Conservation (phyloP, 495 filamentous ascomycete genomes). For the Penicillium taxi region DNA sequence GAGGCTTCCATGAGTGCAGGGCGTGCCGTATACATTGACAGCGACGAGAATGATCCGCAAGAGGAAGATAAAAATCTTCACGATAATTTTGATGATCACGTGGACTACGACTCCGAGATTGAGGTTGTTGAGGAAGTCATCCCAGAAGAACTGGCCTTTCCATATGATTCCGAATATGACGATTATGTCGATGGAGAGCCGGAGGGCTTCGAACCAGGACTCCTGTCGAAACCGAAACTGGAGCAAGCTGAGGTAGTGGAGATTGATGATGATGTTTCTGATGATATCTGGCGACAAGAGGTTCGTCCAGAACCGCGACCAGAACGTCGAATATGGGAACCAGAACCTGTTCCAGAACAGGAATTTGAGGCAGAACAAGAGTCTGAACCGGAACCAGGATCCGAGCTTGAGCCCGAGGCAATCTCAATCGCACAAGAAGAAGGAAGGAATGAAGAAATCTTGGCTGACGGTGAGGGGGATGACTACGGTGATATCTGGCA, state of each 20-base stretch:
- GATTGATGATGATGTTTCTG: conserved; percentile 12
- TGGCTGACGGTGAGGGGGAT: conserved; percentile 17
- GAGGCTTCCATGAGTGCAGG: conserved; percentile 35
- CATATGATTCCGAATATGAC: conserved; percentile 7
- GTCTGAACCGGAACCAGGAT: not conserved
- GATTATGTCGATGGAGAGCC: conserved; percentile 3
- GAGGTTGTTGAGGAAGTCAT: no score
- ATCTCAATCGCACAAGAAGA: not conserved
- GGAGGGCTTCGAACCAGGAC: not conserved
- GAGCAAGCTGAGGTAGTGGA: conserved; percentile 1
- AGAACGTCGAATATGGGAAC: not conserved
- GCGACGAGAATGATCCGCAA: conserved; percentile 27
- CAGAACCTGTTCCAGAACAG: not conserved
- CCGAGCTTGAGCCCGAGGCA: not conserved
- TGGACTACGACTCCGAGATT: conserved; percentile 12
- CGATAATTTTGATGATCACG: conserved; percentile 9
- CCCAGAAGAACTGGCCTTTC: no score
- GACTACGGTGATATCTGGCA: conserved; percentile 41
- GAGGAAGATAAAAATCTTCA: conserved; percentile 2
- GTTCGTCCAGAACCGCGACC: no score
- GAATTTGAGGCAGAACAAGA: not conserved
- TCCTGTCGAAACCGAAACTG: not conserved
- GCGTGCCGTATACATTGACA: conserved; percentile 45
- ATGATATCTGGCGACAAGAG: conserved; percentile 12
- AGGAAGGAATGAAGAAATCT: conserved; percentile 4